phyloP scores from a whole-genome alignment of 208 protist species.

The Leptomonas seymouri region DNA sequence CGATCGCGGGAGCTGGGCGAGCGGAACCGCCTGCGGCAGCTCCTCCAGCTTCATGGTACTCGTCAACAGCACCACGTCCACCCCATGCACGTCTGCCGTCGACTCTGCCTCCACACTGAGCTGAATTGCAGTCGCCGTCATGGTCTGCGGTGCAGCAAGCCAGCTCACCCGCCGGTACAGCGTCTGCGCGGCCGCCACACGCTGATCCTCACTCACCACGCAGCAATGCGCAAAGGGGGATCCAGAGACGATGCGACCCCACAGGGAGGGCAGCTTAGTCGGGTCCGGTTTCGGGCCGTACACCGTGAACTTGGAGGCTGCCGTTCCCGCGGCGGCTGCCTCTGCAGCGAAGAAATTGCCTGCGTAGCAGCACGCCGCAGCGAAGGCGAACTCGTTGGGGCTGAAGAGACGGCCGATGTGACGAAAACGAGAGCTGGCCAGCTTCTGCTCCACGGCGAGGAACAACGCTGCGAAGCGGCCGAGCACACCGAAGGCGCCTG shows the following conservation, averaged over 20 bases:
- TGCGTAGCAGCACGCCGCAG: conserved; percentile 58
- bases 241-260: conserved; percentile 38
- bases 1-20: conserved; percentile 38
- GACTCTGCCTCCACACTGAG: conserved; percentile 22
- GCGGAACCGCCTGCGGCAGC: conserved; percentile 42
- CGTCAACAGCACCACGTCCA: conserved; percentile 59
- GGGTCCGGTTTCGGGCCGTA: conserved; percentile 48
- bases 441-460: conserved; percentile 54
- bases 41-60: conserved; percentile 60
- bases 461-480: conserved; percentile 49
- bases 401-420: conserved; percentile 53
- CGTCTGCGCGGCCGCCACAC: conserved; percentile 42
- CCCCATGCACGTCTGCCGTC: conserved; percentile 14
- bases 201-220: conserved; percentile 58
- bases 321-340: background rate
- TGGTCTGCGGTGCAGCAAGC: conserved; percentile 44
- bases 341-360: conserved; percentile 34
- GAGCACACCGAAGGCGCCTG: conserved; percentile 23
- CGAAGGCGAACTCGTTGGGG: conserved; percentile 51
- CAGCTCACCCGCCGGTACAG: conserved; percentile 47
- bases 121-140: conserved; percentile 50
- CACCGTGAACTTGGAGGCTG: conserved; percentile 29
- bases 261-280: conserved; percentile 41
- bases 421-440: conserved; percentile 45
- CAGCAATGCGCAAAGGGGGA: conserved; percentile 29